These are phyloP conservation scores for Balakata baccata DNA, from an alignment of 345 rosid species.

Conservation along the genomic window DNA sequence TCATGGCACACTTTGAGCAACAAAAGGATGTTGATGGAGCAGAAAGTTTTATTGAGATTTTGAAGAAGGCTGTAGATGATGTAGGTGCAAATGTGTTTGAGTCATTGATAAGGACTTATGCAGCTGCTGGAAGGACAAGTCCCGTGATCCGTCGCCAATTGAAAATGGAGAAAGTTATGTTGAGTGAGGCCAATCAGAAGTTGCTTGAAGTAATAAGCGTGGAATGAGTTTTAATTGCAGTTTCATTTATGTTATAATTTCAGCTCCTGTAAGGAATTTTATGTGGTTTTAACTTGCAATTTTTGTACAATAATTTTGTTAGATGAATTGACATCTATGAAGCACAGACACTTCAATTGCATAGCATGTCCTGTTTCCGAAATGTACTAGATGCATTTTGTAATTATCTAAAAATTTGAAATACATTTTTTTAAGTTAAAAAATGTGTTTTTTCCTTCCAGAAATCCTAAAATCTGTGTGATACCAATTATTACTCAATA, in stretches of 20 bases:
- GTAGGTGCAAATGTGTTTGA: slow-evolving; percentile 67
- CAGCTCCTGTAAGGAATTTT: slow-evolving; percentile 2
- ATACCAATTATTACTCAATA: too few species aligned
- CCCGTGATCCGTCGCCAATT: slow-evolving; percentile 52
- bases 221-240: slow-evolving; percentile 41
- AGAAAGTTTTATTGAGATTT: slow-evolving; percentile 60
- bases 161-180: slow-evolving; percentile 82
- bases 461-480: too few species aligned
- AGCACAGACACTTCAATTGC: too few species aligned
- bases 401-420: too few species aligned
- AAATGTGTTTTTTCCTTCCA: too few species aligned
- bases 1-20: slow-evolving; percentile 69
- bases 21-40: slow-evolving; percentile 80
- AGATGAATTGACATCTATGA: neutral
- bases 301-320: slow-evolving; percentile 10
- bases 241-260: slow-evolving; percentile 1
- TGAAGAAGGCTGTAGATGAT: slow-evolving; percentile 63
- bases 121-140: slow-evolving; percentile 72
- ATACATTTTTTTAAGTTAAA: too few species aligned
- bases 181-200: slow-evolving; percentile 52
- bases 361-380: too few species aligned
- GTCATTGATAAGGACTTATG: slow-evolving; percentile 78
- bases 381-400: too few species aligned
- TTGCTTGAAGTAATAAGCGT: slow-evolving; percentile 57
- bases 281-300: slow-evolving; percentile 2